phyloP scores from a whole-genome alignment of 2,329 filamentous ascomycete species.

The Uncinocarpus reesii region DNA sequence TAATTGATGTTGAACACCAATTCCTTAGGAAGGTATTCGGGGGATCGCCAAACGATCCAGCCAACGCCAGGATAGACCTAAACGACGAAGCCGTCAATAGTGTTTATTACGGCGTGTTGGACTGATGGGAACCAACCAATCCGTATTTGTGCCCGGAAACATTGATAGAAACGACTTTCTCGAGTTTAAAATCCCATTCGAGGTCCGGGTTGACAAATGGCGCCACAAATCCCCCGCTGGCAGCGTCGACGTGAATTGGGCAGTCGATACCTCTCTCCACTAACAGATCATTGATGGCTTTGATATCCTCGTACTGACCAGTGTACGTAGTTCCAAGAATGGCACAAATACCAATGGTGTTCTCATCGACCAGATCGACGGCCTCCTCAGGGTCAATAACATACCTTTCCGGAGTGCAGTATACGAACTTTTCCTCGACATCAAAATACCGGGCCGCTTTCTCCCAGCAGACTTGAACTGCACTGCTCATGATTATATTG shows the following conservation, averaged over 20 bases:
- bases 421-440: conserved; percentile 74
- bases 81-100: conserved; percentile 43
- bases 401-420: conserved; percentile 51
- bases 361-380: conserved; percentile 54
- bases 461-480: conserved; percentile 96
- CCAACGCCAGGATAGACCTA: conserved; percentile 80
- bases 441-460: conserved; percentile 86
- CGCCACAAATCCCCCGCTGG: conserved; percentile 82
- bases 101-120: not conserved
- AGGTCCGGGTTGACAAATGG: conserved; percentile 79
- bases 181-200: conserved; percentile 83
- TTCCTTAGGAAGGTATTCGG: conserved; percentile 76
- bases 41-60: conserved; percentile 81
- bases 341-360: conserved; percentile 79
- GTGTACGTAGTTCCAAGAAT: conserved; percentile 93
- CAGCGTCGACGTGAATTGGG: conserved; percentile 89
- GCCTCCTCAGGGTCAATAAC: conserved; percentile 55
- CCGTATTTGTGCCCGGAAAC: conserved; percentile 85
- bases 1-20: conserved; percentile 99
- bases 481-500: conserved; percentile 92
- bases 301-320: conserved; percentile 88
- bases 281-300: conserved; percentile 80
- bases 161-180: conserved; percentile 87
- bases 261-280: conserved; percentile 63
- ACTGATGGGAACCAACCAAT: conserved; percentile 30